Evolutionary conservation across 164 flowering plant species (phyloP).

Genomic region (Berberis thunbergii): DNA sequence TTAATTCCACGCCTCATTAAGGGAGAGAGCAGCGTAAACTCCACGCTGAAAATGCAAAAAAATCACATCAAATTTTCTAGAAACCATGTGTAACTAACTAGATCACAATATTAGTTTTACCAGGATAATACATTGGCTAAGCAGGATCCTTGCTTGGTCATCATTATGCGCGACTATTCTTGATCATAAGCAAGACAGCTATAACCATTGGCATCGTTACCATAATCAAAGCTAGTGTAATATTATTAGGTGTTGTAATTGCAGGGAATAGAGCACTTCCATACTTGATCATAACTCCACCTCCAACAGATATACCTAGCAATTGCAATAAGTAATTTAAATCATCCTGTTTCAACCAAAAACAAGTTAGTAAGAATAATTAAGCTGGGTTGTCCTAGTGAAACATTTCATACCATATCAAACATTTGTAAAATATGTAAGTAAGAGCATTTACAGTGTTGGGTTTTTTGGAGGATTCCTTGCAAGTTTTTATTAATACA

Average conservation of each 20-base stretch:
- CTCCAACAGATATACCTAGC: constrained; percentile 45
- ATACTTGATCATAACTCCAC: constrained; percentile 58
- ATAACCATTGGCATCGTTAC: constrained; percentile 37
- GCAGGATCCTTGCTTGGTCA: background rate
- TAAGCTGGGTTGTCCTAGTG: no score
- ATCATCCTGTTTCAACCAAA: constrained; percentile 28
- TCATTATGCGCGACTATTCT: constrained; percentile 22
- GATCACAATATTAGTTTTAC: background rate
- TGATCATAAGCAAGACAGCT: constrained; percentile 38
- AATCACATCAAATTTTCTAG: no score
- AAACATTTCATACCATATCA: no score
- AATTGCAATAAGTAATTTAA: constrained; percentile 35
- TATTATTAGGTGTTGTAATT: constrained; percentile 47
- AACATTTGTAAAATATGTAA: no score
- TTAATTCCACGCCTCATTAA: no score
- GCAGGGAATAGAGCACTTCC: constrained; percentile 51
- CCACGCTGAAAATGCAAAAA: no score
- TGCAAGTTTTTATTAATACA: no score
- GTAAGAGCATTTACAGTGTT: no score
- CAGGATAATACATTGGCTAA: background rate
- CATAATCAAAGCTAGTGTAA: constrained; percentile 37
- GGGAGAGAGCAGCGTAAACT: no score
- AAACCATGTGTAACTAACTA: background rate
- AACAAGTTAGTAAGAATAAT: no score
- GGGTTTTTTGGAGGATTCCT: no score